Evolutionary conservation across 331 rosid genomes (phyloP).

Genomic region (Acacia pycnantha): DNA sequence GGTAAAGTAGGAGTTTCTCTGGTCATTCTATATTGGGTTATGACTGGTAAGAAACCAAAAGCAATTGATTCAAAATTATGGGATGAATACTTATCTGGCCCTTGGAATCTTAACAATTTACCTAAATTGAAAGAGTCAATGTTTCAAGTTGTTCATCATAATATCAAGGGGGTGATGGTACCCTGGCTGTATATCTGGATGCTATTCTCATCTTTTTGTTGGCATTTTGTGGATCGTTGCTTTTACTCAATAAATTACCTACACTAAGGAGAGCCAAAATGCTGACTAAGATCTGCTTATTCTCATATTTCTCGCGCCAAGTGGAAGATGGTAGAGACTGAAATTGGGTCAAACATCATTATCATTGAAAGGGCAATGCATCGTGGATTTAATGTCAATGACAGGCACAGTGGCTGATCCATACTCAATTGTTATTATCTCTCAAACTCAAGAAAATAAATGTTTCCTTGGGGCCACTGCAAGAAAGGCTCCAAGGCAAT

Average conservation of each 20-base stretch:
- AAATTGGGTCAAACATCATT: too few species aligned
- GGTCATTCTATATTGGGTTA: conserved; percentile 13
- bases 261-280: conserved; percentile 42
- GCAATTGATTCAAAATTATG: conserved; percentile 66
- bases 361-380: too few species aligned
- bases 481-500: too few species aligned
- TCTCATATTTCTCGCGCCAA: too few species aligned
- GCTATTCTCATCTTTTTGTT: conserved; percentile 96
- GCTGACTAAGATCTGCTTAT: too few species aligned
- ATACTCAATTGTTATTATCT: too few species aligned
- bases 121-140: conserved; percentile 91
- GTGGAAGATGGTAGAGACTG: too few species aligned
- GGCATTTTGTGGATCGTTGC: conserved; percentile 99
- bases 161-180: conserved; percentile 97
- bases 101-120: conserved; percentile 97
- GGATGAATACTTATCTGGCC: conserved; percentile 75
- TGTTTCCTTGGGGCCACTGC: too few species aligned
- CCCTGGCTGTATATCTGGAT: conserved; percentile 98
- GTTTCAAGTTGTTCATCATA: conserved; percentile 83
- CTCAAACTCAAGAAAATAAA: too few species aligned
- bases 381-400: too few species aligned
- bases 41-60: conserved; percentile 60
- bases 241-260: conserved; percentile 95
- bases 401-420: too few species aligned
- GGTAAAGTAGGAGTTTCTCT: not conserved